Evolutionary conservation across 345 rosid species (phyloP).

Genomic region (Boechera retrofracta): DNA sequence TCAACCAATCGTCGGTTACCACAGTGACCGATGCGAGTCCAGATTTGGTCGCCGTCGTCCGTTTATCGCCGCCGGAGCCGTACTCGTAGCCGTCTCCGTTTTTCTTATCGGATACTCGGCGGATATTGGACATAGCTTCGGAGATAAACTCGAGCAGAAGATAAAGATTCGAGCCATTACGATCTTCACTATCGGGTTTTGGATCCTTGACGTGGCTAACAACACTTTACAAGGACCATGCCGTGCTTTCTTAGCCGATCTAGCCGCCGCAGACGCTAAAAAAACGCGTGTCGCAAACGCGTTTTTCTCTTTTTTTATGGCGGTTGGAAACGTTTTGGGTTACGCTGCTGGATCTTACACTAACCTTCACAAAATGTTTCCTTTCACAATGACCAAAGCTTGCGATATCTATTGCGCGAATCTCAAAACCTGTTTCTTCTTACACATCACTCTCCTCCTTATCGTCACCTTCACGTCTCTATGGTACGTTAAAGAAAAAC

Average conservation of each 20-base stretch:
- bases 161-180: conserved; percentile 64
- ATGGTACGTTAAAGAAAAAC: conserved; percentile 52
- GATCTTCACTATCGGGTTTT: conserved; percentile 73
- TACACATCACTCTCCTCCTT: conserved; percentile 59
- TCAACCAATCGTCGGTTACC: conserved; percentile 86
- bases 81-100: conserved; percentile 62
- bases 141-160: conserved; percentile 47
- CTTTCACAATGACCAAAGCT: conserved; percentile 69
- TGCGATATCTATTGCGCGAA: conserved; percentile 86
- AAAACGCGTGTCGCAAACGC: conserved; percentile 63
- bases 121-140: conserved; percentile 65
- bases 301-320: conserved; percentile 83
- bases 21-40: conserved; percentile 74
- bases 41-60: conserved; percentile 90
- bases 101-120: conserved; percentile 82
- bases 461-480: conserved; percentile 52
- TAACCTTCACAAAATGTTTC: conserved; percentile 57
- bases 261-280: conserved; percentile 59
- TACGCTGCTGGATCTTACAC: conserved; percentile 80
- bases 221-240: conserved; percentile 91
- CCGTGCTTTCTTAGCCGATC: conserved; percentile 83
- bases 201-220: conserved; percentile 96
- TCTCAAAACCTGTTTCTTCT: conserved; percentile 73
- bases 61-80: conserved; percentile 65
- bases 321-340: conserved; percentile 85